These are phyloP conservation scores for Fusarium sp. DNA, from an alignment of 2,329 filamentous ascomycete species.

Conservation along the genomic window DNA sequence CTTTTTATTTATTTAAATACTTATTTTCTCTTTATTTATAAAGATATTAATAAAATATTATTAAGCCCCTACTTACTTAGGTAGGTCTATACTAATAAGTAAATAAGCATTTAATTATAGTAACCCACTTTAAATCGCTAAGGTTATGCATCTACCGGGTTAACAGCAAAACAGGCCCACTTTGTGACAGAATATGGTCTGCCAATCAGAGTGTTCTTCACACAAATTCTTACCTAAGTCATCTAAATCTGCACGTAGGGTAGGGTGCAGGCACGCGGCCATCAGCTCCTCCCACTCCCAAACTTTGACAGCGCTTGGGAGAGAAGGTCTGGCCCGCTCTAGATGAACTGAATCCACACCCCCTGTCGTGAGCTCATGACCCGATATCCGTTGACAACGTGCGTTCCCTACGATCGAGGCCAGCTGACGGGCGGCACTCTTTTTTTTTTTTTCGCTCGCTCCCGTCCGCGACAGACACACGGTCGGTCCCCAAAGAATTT, in stretches of 20 bases:
- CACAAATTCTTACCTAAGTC: no score
- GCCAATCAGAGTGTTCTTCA: no score
- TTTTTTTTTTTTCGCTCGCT: not conserved
- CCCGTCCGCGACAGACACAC: not conserved
- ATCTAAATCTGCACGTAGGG: constrained; percentile 38
- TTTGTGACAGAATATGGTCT: no score
- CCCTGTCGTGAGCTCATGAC: constrained; percentile 7
- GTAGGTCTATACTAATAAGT: no score
- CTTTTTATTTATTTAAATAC: no score
- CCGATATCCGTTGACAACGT: constrained; percentile 30
- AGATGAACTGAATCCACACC: not conserved
- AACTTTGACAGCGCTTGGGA: not conserved
- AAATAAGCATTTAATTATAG: no score
- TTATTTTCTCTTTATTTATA: no score
- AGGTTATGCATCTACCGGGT: no score
- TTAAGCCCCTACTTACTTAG: no score
- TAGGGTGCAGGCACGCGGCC: constrained; percentile 24
- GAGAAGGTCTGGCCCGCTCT: constrained; percentile 1
- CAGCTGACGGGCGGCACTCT: not conserved
- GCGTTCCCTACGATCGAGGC: constrained; percentile 32
- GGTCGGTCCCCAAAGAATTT: not conserved
- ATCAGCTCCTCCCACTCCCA: constrained; percentile 30
- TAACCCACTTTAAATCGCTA: no score
- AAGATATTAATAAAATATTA: no score
- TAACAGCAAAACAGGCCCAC: no score